phyloP scores from a whole-genome alignment of 2,329 filamentous ascomycete genomes.

The Parastagonospora avenae region DNA sequence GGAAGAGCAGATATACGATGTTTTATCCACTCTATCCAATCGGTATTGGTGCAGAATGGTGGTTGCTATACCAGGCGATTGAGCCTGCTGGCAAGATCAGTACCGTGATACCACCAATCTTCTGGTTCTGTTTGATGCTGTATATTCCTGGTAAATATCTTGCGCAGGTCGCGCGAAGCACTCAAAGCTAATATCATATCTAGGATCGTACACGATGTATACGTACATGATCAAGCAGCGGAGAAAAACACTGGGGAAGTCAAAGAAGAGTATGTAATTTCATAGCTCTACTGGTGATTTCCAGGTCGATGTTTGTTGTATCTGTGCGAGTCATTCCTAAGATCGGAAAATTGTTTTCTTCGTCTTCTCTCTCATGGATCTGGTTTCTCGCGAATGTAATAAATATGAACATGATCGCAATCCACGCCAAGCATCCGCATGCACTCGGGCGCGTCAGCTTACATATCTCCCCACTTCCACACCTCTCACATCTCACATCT shows the following conservation, averaged over 20 bases:
- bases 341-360: no score
- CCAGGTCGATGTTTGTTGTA: no score
- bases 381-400: no score
- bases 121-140: constrained; percentile 26
- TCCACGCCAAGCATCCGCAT: no score
- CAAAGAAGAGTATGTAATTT: background rate
- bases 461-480: no score
- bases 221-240: constrained; percentile 36
- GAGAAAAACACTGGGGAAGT: constrained; percentile 18
- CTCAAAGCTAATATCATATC: background rate
- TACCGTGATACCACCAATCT: constrained; percentile 14
- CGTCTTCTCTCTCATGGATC: no score
- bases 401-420: no score
- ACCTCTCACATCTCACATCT: no score
- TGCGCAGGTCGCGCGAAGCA: background rate
- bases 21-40: constrained; percentile 33
- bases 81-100: constrained; percentile 15
- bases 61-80: constrained; percentile 26
- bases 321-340: no score
- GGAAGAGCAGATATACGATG: constrained; percentile 21
- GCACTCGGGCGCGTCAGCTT: no score
- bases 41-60: constrained; percentile 35
- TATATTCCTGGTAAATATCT: constrained; percentile 31
- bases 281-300: background rate
- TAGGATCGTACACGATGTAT: constrained; percentile 34